These are phyloP conservation scores for Blepharisma japonicum DNA, from an alignment of 73 alveolate genomes.

Conservation along the genomic window DNA sequence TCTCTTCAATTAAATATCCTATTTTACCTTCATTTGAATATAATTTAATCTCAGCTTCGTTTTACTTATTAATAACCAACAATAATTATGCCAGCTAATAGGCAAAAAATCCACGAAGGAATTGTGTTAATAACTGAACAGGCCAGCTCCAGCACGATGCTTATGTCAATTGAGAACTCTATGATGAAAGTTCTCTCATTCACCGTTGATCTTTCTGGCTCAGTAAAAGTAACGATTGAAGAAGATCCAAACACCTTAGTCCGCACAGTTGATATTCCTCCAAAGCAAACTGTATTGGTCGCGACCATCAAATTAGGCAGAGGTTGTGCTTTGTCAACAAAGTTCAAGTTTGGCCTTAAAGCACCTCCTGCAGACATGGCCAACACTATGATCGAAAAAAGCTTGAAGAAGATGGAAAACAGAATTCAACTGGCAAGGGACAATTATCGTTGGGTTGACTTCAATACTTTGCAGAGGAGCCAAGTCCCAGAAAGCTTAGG, in stretches of 20 bases:
- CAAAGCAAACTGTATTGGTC: neutral
- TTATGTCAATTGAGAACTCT: constrained; percentile 3
- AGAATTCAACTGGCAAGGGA: neutral
- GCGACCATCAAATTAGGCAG: constrained; percentile 23
- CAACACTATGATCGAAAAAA: neutral
- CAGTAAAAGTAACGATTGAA: neutral
- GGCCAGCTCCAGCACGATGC: neutral
- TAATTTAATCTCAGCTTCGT: too few relatives aligned
- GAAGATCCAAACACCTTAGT: constrained; percentile 1
- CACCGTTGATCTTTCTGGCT: constrained; percentile 29
- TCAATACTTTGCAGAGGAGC: neutral
- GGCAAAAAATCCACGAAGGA: neutral
- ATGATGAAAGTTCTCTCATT: neutral
- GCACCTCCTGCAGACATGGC: constrained; percentile 11
- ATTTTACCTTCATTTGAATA: too few relatives aligned
- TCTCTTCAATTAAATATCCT: too few relatives aligned
- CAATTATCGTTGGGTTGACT: neutral
- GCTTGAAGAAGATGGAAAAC: neutral
- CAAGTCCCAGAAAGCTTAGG: neutral
- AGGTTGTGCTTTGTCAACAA: neutral
- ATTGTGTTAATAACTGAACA: neutral
- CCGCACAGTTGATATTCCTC: neutral
- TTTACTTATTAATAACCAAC: too few relatives aligned
- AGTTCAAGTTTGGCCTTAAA: constrained; percentile 9
- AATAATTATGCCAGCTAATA: neutral